These are phyloP conservation scores for Xylariaceae sp. DNA, from an alignment of 2,329 filamentous ascomycete species.

Conservation along the genomic window DNA sequence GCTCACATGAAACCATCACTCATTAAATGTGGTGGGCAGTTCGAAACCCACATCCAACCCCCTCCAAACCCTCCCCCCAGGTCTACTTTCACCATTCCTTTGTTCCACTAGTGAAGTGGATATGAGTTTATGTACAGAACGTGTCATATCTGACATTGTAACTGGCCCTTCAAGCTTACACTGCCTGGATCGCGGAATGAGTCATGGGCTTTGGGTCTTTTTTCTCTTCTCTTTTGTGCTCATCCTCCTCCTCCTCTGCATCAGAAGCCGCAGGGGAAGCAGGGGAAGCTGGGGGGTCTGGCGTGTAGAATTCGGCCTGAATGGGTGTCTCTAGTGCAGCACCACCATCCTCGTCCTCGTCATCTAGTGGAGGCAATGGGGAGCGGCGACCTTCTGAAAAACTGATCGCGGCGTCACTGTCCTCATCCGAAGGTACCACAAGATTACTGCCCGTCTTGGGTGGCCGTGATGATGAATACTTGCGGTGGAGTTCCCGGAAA, in stretches of 20 bases:
- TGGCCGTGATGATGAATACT: conserved; percentile 54
- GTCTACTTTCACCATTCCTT: neutral
- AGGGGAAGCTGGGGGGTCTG: conserved; percentile 39
- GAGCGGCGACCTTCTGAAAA: conserved; percentile 58
- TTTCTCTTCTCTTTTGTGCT: neutral
- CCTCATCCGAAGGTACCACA: conserved; percentile 53
- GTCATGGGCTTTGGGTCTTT: conserved; percentile 23
- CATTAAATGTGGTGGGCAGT: neutral
- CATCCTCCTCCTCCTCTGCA: conserved; percentile 15
- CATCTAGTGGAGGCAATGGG: conserved; percentile 49
- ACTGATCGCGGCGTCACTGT: conserved; percentile 59
- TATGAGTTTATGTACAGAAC: neutral
- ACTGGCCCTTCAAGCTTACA: conserved; percentile 28
- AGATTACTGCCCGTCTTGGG: conserved; percentile 44
- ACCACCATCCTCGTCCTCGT: conserved; percentile 29
- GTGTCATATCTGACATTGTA: neutral
- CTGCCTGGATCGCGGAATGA: conserved; percentile 35
- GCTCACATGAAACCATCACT: neutral
- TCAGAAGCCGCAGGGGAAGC: conserved; percentile 16
- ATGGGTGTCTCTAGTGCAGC: conserved; percentile 14
- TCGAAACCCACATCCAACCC: neutral
- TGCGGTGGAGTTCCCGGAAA: conserved; percentile 60
- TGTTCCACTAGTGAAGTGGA: too few species aligned
- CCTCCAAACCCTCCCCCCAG: neutral
- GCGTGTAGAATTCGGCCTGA: conserved; percentile 41